Conservation (phyloP, 345 rosid species). For the Eucalyptus cloeziana region DNA sequence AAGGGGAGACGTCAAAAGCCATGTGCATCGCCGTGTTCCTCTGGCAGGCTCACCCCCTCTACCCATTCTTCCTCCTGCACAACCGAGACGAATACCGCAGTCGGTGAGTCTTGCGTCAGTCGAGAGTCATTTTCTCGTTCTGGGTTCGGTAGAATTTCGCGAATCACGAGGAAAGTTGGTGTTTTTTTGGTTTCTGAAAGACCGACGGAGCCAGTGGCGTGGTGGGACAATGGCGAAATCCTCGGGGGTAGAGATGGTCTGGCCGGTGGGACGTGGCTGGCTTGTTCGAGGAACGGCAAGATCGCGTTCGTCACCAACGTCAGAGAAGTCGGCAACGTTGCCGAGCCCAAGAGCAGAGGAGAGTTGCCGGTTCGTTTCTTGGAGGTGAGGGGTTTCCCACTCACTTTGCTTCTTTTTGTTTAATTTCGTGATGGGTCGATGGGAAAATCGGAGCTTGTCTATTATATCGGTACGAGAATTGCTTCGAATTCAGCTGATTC, state of each 20-base stretch:
- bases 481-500: not conserved
- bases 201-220: conserved; percentile 52
- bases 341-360: conserved; percentile 46
- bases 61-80: conserved; percentile 50
- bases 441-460: not conserved
- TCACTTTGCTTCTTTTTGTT: conserved; percentile 2
- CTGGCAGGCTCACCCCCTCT: conserved; percentile 71
- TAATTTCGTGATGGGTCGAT: not conserved
- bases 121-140: not conserved
- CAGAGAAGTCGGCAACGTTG: conserved; percentile 24
- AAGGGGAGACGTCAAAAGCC: not conserved
- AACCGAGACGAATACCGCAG: conserved; percentile 68
- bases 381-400: conserved; percentile 14
- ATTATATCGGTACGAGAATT: not conserved
- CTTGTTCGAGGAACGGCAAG: conserved; percentile 45
- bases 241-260: conserved; percentile 63
- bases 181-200: conserved; percentile 8
- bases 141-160: not conserved
- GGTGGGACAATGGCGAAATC: conserved; percentile 60
- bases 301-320: conserved; percentile 67
- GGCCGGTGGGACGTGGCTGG: conserved; percentile 91
- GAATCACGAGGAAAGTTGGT: not conserved
- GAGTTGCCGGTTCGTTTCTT: conserved; percentile 64
- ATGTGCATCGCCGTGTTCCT: conserved; percentile 59
- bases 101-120: conserved; percentile 15